phyloP scores from a whole-genome alignment of 805 yeast species.

The Wickerhamiella cacticola region DNA sequence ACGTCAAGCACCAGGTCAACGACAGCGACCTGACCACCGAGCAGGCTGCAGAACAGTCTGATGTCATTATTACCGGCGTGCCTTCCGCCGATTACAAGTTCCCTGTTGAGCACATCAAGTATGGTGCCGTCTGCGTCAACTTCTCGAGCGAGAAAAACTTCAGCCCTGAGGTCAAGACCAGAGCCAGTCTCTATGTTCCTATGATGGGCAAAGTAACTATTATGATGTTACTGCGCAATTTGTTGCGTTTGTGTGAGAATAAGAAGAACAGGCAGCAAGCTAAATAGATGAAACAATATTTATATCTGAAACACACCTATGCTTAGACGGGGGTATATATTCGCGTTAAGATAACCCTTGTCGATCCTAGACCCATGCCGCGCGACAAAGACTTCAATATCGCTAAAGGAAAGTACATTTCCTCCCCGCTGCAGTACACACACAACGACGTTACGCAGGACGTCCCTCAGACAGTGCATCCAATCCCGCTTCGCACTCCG shows the following conservation, averaged over 20 bases:
- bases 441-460: not conserved
- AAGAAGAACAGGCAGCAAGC: slow-evolving; percentile 24
- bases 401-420: not conserved
- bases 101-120: slow-evolving; percentile 64
- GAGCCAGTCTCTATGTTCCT: slow-evolving; percentile 88
- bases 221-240: slow-evolving; percentile 82
- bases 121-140: slow-evolving; percentile 86
- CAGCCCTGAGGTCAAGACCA: slow-evolving; percentile 59
- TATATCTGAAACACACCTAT: slow-evolving; percentile 1
- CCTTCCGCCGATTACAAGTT: slow-evolving; percentile 76
- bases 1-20: slow-evolving; percentile 70
- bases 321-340: not conserved
- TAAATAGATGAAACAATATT: not conserved
- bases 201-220: slow-evolving; percentile 94
- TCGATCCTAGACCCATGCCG: not conserved
- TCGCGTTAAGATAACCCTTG: not conserved
- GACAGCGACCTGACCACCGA: slow-evolving; percentile 44
- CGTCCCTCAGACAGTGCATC: not conserved
- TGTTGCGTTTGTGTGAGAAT: slow-evolving; percentile 71
- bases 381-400: not conserved
- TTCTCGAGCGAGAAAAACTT: slow-evolving; percentile 86
- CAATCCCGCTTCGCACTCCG: slow-evolving; percentile 2
- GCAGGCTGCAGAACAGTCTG: slow-evolving; percentile 60
- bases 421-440: slow-evolving; percentile 1
- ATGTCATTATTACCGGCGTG: slow-evolving; percentile 92